Evolutionary conservation across 306 rosid genomes (phyloP).

Genomic region (Hippophae tibetana): DNA sequence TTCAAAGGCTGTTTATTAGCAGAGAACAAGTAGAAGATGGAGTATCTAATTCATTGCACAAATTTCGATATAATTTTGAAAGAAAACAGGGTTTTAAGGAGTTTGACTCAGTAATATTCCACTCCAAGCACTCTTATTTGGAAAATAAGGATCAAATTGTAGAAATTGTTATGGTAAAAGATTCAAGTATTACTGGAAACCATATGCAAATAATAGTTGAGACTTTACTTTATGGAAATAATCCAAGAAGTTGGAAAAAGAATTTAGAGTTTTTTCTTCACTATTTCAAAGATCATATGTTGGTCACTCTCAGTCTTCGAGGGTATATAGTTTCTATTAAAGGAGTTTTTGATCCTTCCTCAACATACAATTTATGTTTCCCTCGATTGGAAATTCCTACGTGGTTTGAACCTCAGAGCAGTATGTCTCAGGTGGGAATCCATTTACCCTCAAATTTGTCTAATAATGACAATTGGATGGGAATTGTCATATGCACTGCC

Average conservation of each 20-base stretch:
- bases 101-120: no score
- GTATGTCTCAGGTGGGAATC: background rate
- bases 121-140: no score
- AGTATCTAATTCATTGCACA: no score
- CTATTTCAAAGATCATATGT: background rate
- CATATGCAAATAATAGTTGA: background rate
- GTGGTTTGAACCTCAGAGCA: background rate
- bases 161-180: no score
- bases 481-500: constrained; percentile 10
- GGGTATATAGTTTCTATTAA: background rate
- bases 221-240: background rate
- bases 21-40: no score
- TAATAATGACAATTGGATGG: constrained; percentile 8
- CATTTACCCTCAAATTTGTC: background rate
- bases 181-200: background rate
- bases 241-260: background rate
- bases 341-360: background rate
- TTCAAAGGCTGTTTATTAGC: no score
- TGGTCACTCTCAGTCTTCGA: background rate
- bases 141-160: no score
- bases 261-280: background rate
- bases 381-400: background rate
- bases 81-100: no score
- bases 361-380: background rate
- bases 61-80: no score